Percentiles rank a stretch among this genome's conserved stretches.
phyloP scores from a whole-genome alignment of 495 filamentous ascomycete genomes.

The Aspergillus panamensis region DNA sequence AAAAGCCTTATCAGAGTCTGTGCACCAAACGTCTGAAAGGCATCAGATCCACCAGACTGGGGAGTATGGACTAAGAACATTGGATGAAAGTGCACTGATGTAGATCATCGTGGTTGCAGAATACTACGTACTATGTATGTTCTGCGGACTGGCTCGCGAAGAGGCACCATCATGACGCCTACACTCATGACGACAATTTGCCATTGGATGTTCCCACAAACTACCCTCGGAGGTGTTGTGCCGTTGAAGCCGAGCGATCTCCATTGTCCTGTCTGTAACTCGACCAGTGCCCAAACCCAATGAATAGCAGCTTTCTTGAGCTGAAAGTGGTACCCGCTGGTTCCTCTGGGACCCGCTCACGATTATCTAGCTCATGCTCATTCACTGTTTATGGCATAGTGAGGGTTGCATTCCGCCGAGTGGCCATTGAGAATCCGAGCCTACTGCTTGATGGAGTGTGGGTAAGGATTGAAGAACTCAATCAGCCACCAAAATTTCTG shows the following conservation, averaged over 20 bases:
- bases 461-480: constrained; percentile 23
- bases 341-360: constrained; percentile 25
- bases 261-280: constrained; percentile 11
- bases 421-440: constrained; percentile 32
- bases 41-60: constrained; percentile 8
- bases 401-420: constrained; percentile 39
- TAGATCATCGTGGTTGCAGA: constrained; percentile 23
- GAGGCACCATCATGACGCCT: constrained; percentile 35
- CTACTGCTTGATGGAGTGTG: constrained; percentile 15
- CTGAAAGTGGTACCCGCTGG: constrained; percentile 14
- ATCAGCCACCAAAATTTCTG: constrained; percentile 22
- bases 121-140: constrained; percentile 13
- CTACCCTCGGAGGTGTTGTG: constrained; percentile 4
- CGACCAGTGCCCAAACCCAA: constrained; percentile 3
- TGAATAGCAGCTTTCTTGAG: constrained; percentile 20
- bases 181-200: constrained; percentile 23
- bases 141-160: constrained; percentile 18
- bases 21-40: constrained; percentile 2
- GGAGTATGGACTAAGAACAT: constrained; percentile 6
- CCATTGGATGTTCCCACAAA: not conserved
- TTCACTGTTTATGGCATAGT: constrained; percentile 35
- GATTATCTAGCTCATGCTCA: constrained; percentile 27
- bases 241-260: constrained; percentile 9
- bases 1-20: constrained; percentile 16
- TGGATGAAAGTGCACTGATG: constrained; percentile 7